These are phyloP conservation scores for Penicillium canescens DNA, from an alignment of 495 filamentous ascomycete genomes.

Conservation along the genomic window DNA sequence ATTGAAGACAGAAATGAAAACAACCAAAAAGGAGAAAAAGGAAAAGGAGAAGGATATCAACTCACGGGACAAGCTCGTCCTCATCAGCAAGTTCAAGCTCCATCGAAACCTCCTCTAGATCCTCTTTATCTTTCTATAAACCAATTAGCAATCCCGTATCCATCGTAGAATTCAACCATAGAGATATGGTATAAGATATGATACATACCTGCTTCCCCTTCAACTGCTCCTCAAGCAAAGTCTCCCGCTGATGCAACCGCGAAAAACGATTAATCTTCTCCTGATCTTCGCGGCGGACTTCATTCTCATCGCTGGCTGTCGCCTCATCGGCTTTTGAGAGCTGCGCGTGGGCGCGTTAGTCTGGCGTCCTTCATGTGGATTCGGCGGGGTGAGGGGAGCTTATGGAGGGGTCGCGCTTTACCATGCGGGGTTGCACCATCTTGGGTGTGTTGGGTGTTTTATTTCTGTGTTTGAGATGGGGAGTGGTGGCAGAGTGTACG, in stretches of 20 bases:
- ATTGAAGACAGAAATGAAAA: neutral
- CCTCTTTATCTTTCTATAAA: constrained; percentile 93
- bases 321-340: constrained; percentile 90
- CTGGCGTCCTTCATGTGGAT: constrained; percentile 3
- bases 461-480: neutral
- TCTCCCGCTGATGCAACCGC: constrained; percentile 84
- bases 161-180: constrained; percentile 1
- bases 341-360: constrained; percentile 42
- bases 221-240: constrained; percentile 75
- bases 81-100: constrained; percentile 96
- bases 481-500: neutral
- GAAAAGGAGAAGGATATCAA: constrained; percentile 5
- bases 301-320: constrained; percentile 68
- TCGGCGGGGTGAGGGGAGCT: constrained; percentile 5
- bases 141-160: neutral
- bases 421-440: constrained; percentile 49
- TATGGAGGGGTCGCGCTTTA: constrained; percentile 13
- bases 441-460: constrained; percentile 16
- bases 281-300: constrained; percentile 94
- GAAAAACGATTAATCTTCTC: constrained; percentile 99
- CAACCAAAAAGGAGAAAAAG: neutral
- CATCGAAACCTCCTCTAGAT: constrained; percentile 85
- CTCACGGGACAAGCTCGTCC: constrained; percentile 86
- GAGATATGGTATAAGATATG: neutral
- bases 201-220: constrained; percentile 75